Base-by-base conservation (phyloP, 192 early-diverging fungal species). In the Chytriomyces hyalinus region DNA sequence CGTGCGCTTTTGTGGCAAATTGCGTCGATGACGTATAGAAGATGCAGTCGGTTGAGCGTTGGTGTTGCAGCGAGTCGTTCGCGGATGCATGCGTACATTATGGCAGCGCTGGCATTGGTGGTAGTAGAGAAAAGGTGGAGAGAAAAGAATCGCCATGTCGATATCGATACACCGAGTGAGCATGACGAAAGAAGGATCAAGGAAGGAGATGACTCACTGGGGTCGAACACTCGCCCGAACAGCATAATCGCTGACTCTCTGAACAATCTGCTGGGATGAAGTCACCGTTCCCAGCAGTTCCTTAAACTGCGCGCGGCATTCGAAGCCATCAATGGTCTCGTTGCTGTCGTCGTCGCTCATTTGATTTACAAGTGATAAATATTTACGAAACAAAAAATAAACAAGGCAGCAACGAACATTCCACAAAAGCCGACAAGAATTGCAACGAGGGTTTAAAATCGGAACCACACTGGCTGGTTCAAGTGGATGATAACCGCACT, bases 261-360 rank as follows among this genome's bases (percentile, higher is more conserved):
- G 80, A 49, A 85, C 83, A 6, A 80, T 80, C 8, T 84, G 82
- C 59, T 82, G 79, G 7, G 85, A 78, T 13, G 82, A 80, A 1
- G 84, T 80, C 17, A 86, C 72, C 65, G 83, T 83, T 67, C 80
- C 81, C 26, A 88, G 80, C 80, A 84, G 82, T 67, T 83, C 84
- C 62, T 83, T 82, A 69, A 88, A 88, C 71, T 73, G 59, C 45
- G 59, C 60, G 13, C 71, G 50, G 59, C 53, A 61, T 61, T 73
- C 71, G 43, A 62, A 73, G 8, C 71, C 71, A 17, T 73, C 71
- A 6, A 73, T 22, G 15, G 9, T 43, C 44, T 73, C 71, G 36
- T 36, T 36, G 36, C 36, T 36, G 6, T 47, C 66, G 24, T 67
- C 11, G 13, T 47, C 66, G 24, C 15, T 17, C 26, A 67, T 57